Evolutionary conservation across 176 grass and related monocot genomes (phyloP).

Genomic region (Thalia dealbata): DNA sequence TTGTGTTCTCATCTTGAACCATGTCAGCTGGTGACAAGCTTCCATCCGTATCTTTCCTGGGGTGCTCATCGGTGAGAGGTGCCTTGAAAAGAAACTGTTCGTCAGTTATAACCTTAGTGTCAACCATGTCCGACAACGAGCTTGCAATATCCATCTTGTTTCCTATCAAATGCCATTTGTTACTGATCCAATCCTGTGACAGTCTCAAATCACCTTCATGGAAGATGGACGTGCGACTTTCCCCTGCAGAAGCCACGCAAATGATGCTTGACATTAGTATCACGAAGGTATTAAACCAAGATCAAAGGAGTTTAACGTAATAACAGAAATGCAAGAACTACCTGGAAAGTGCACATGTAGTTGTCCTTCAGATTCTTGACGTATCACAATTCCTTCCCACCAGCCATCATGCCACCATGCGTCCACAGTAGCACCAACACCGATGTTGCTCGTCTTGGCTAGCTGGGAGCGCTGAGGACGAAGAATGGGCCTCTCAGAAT

Average conservation of each 20-base stretch:
- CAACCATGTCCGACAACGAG: constrained; percentile 7
- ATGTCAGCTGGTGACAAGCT: constrained; percentile 10
- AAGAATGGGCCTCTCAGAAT: constrained; percentile 46
- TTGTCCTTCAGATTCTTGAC: constrained; percentile 19
- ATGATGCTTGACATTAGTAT: neutral
- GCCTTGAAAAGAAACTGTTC: neutral
- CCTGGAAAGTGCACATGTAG: constrained; percentile 84
- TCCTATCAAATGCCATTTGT: constrained; percentile 52
- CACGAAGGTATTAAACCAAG: neutral
- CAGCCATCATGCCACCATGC: constrained; percentile 80
- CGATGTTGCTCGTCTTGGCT: constrained; percentile 20
- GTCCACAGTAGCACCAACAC: constrained; percentile 62
- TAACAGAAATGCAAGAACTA: constrained; percentile 14
- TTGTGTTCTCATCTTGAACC: constrained; percentile 17
- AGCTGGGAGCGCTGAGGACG: constrained; percentile 29
- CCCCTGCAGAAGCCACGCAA: constrained; percentile 33
- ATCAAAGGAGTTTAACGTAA: neutral
- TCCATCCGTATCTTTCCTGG: constrained; percentile 10
- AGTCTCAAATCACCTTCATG: constrained; percentile 37
- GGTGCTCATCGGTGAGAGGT: neutral
- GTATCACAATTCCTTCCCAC: constrained; percentile 88
- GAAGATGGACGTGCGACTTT: constrained; percentile 49
- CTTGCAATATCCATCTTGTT: constrained; percentile 37
- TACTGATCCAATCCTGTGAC: constrained; percentile 66
- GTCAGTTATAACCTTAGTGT: neutral